Evolutionary conservation across 2,329 filamentous ascomycete genomes (phyloP).

Genomic region (Paracoccidioides lutzii): DNA sequence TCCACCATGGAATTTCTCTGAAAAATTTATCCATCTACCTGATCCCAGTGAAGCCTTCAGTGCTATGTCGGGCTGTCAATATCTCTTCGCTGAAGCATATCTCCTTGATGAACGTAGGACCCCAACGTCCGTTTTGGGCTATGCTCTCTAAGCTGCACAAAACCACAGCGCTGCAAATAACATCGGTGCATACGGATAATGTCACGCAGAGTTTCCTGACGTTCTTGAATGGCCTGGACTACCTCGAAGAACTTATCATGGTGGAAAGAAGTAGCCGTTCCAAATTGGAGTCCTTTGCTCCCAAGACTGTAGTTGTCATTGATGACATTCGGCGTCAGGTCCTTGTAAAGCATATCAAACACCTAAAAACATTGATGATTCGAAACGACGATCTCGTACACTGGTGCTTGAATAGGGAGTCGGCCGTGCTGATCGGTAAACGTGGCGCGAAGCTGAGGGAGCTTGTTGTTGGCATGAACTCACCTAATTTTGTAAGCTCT

Average conservation of each 20-base stretch:
- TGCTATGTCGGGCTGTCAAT: slow-evolving; percentile 45
- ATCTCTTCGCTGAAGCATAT: slow-evolving; percentile 44
- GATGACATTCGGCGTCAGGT: slow-evolving; percentile 47
- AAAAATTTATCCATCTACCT: slow-evolving; percentile 44
- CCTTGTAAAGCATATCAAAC: slow-evolving; percentile 45
- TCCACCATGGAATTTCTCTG: slow-evolving; percentile 46
- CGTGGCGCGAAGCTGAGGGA: slow-evolving; percentile 12
- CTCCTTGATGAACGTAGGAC: slow-evolving; percentile 51
- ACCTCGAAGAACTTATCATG: slow-evolving; percentile 47
- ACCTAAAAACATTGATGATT: slow-evolving; percentile 46
- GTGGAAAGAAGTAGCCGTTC: slow-evolving; percentile 42
- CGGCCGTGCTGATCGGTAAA: slow-evolving; percentile 9
- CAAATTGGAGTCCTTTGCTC: slow-evolving; percentile 42
- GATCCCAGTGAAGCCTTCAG: slow-evolving; percentile 47
- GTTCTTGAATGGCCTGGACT: slow-evolving; percentile 43
- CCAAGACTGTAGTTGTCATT: slow-evolving; percentile 39
- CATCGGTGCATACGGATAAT: slow-evolving; percentile 51
- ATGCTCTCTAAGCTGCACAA: slow-evolving; percentile 44
- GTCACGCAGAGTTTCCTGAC: slow-evolving; percentile 34
- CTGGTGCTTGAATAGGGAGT: slow-evolving; percentile 38
- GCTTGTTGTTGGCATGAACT: slow-evolving; percentile 12
- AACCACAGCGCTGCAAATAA: slow-evolving; percentile 38
- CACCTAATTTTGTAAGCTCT: slow-evolving; percentile 14
- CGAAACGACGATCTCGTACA: slow-evolving; percentile 41
- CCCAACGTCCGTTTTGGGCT: slow-evolving; percentile 48